phyloP scores from a whole-genome alignment of 2,329 filamentous ascomycete species.

The Colletotrichum sp. region DNA sequence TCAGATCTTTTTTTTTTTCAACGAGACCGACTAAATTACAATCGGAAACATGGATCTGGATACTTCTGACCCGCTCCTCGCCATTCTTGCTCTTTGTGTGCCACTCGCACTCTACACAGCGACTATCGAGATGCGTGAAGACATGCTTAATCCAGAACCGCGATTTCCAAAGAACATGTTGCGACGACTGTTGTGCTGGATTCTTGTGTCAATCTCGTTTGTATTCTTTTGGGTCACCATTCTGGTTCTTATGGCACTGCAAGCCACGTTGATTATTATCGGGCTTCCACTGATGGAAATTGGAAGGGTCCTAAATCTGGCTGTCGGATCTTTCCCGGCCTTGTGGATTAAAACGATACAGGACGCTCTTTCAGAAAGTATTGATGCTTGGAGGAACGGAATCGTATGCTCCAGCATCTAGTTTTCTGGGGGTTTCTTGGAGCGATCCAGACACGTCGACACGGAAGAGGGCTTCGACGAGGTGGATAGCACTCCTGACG shows the following conservation, averaged over 20 bases:
- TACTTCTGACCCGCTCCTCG: not conserved
- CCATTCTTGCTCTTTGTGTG: not conserved
- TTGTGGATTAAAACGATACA: not conserved
- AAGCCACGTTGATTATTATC: not conserved
- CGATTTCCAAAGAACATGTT: not conserved
- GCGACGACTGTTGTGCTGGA: not conserved
- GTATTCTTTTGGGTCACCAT: not conserved
- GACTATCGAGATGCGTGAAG: not conserved
- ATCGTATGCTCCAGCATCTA: not conserved
- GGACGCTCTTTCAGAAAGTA: not conserved
- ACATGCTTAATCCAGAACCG: not conserved
- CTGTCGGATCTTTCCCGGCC: not conserved
- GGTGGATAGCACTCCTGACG: not conserved
- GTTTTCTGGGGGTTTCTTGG: not conserved
- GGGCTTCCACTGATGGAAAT: not conserved
- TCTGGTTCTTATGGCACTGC: not conserved
- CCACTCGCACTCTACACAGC: not conserved
- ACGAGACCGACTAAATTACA: rapidly evolving
- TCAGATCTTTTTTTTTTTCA: not conserved
- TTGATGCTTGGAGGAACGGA: not conserved
- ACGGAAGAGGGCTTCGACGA: not conserved
- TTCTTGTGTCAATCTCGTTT: not conserved
- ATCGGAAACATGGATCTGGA: not conserved
- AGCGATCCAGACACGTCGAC: not conserved
- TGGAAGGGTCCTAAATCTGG: not conserved